These are phyloP conservation scores for Lathyrus sativus DNA, from an alignment of 306 rosid genomes.

Conservation along the genomic window DNA sequence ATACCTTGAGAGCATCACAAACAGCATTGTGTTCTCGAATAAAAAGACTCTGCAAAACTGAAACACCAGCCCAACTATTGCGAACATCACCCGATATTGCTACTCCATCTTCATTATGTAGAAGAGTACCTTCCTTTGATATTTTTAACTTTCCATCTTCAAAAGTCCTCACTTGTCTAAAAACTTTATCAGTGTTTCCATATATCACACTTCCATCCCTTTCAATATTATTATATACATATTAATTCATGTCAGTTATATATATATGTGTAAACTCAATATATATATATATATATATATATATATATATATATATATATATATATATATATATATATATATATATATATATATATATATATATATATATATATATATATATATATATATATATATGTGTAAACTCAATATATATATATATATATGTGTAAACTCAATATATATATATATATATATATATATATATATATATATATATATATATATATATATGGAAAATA, in stretches of 20 bases:
- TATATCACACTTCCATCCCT: constrained; percentile 70
- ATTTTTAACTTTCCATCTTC: constrained; percentile 65
- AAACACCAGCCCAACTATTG: constrained; percentile 70
- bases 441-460: no score
- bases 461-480: no score
- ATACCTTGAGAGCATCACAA: constrained; percentile 60
- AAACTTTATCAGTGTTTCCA: constrained; percentile 52
- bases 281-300: no score
- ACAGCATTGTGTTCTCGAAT: constrained; percentile 58
- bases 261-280: neutral
- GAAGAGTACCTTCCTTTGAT: constrained; percentile 47
- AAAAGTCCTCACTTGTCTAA: constrained; percentile 46
- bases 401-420: no score
- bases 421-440: no score
- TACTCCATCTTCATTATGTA: constrained; percentile 50
- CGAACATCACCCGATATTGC: constrained; percentile 58
- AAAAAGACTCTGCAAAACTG: constrained; percentile 61
- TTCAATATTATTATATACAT: neutral
- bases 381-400: no score
- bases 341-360: no score
- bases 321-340: no score
- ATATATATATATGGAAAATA: neutral
- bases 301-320: no score
- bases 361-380: no score
- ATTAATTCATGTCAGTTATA: neutral